phyloP scores from a whole-genome alignment of 2,329 filamentous ascomycete genomes.

The Paraphoma chrysanthemicola region DNA sequence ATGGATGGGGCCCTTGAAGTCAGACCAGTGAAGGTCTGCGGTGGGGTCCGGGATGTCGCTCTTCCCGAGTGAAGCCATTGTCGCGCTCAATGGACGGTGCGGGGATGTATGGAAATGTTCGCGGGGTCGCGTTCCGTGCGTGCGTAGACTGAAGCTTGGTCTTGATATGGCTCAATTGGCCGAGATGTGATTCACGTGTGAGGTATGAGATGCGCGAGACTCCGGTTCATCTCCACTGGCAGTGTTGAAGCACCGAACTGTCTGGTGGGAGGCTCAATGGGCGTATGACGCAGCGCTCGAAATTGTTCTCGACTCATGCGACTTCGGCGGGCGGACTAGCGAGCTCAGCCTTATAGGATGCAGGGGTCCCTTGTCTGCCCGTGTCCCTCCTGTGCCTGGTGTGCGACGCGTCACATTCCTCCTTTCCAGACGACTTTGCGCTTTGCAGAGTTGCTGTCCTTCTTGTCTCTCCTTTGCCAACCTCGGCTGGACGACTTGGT shows the following conservation, averaged over 20 bases:
- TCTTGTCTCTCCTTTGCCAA: slow-evolving; percentile 10
- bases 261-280: not conserved
- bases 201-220: not conserved
- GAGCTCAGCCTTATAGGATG: slow-evolving; percentile 28
- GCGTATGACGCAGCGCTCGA: slow-evolving; percentile 27
- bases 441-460: slow-evolving; percentile 1
- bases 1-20: slow-evolving; percentile 72
- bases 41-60: slow-evolving; percentile 68
- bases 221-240: not conserved
- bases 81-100: slow-evolving; percentile 25
- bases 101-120: slow-evolving; percentile 12
- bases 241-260: not conserved
- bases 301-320: slow-evolving; percentile 34
- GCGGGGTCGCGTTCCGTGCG: slow-evolving; percentile 18
- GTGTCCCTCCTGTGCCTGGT: not conserved
- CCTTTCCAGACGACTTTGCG: not conserved
- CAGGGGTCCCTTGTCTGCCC: slow-evolving; percentile 6
- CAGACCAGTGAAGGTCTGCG: slow-evolving; percentile 70
- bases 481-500: too few species aligned
- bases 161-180: slow-evolving; percentile 2
- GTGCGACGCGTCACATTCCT: slow-evolving; percentile 23
- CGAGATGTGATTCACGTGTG: not conserved
- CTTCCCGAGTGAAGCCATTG: slow-evolving; percentile 34
- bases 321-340: slow-evolving; percentile 34
- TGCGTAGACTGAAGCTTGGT: slow-evolving; percentile 1